Percentiles rank a stretch among this genome's conserved stretches.
Evolutionary conservation across 768 basidiomycete genomes (phyloP).

Genomic region (Brasilioporus rufonigricans): DNA sequence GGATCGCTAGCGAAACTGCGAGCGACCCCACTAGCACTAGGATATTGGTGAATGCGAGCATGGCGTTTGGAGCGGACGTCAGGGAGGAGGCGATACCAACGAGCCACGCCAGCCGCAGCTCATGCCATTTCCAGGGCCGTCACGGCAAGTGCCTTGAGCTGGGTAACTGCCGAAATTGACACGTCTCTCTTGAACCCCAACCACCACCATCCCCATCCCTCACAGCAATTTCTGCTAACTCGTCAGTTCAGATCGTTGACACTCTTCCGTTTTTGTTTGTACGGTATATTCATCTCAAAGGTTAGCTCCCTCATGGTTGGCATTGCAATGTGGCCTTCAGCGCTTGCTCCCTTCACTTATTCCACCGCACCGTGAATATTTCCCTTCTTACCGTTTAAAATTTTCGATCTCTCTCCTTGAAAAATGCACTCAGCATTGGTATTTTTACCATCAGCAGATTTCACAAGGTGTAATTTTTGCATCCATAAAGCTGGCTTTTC

Average conservation of each 20-base stretch:
- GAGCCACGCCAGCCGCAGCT: not conserved
- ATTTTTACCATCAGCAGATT: not conserved
- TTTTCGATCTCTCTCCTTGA: not conserved
- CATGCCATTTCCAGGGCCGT: conserved; percentile 10
- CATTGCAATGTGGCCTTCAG: not conserved
- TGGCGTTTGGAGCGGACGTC: conserved; percentile 12
- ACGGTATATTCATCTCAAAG: not conserved
- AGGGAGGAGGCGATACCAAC: not conserved
- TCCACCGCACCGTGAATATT: not conserved
- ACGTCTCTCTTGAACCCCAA: conserved; percentile 30
- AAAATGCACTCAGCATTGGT: not conserved
- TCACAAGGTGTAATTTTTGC: not conserved
- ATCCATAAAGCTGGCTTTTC: not conserved
- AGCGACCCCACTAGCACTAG: conserved; percentile 45
- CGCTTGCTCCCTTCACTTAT: not conserved
- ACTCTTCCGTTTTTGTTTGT: not conserved
- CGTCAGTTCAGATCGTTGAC: not conserved
- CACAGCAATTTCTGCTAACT: not conserved
- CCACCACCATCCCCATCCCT: conserved; percentile 26
- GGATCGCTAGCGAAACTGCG: conserved; percentile 50
- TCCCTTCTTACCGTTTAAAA: not conserved
- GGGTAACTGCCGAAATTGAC: conserved; percentile 21
- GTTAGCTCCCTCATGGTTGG: not conserved
- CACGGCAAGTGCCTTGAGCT: conserved; percentile 30
- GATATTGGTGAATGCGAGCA: conserved; percentile 37